A percentile compares a stretch with the other conserved stretches of the same genome.
Evolutionary conservation across 768 basidiomycete species (phyloP).

Genomic region (Lactarius pseudohatsudake): DNA sequence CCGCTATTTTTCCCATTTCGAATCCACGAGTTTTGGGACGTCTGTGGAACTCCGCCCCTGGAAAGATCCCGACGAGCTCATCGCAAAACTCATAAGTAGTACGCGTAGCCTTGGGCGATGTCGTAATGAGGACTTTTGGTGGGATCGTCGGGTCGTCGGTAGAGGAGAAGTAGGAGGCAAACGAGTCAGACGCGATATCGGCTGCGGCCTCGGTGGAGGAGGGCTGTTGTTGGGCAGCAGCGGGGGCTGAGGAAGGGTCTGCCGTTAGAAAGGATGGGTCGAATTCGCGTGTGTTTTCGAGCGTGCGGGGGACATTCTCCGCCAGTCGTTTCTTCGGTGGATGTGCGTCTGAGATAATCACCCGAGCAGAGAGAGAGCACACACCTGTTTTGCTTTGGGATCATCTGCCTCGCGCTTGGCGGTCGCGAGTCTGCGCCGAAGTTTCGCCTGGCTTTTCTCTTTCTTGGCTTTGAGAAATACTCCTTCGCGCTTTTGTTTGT

Average conservation of each 20-base stretch:
- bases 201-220: slow-evolving; percentile 57
- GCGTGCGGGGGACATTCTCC: slow-evolving; percentile 85
- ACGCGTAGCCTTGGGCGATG: slow-evolving; percentile 85
- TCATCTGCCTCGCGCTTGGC: slow-evolving; percentile 77
- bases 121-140: slow-evolving; percentile 88
- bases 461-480: slow-evolving; percentile 70
- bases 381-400: slow-evolving; percentile 75
- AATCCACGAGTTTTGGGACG: slow-evolving; percentile 88
- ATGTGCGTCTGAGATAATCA: background rate
- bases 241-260: slow-evolving; percentile 40
- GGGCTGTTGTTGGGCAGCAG: slow-evolving; percentile 35
- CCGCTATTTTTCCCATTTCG: slow-evolving; percentile 86
- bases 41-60: slow-evolving; percentile 86
- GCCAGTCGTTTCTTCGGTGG: slow-evolving; percentile 67
- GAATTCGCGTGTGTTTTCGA: slow-evolving; percentile 91
- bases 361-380: slow-evolving; percentile 24
- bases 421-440: slow-evolving; percentile 73
- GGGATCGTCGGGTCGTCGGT: slow-evolving; percentile 67
- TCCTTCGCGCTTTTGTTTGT: slow-evolving; percentile 87
- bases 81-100: slow-evolving; percentile 91
- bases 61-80: slow-evolving; percentile 85
- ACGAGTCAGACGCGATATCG: slow-evolving; percentile 74
- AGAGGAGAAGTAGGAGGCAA: slow-evolving; percentile 73
- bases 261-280: slow-evolving; percentile 67
- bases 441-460: slow-evolving; percentile 75